phyloP scores from a whole-genome alignment of 2,329 filamentous ascomycete species.

The Geosmithia morbida region DNA sequence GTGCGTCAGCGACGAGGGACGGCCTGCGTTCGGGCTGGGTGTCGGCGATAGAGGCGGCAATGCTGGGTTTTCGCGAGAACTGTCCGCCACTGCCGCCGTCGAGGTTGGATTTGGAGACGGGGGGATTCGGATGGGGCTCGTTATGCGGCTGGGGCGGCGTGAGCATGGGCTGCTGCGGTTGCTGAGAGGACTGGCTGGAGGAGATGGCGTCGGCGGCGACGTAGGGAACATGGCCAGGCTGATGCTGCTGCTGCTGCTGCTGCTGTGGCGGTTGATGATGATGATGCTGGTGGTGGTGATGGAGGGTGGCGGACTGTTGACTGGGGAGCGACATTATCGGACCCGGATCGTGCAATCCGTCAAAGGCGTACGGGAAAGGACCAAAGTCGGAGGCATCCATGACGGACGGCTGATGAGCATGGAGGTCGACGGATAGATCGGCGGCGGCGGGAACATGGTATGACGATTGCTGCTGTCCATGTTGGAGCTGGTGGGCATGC shows the following conservation, averaged over 20 bases:
- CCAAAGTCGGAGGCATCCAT: slow-evolving; percentile 34
- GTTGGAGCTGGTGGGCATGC: slow-evolving; percentile 1
- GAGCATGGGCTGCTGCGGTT: slow-evolving; percentile 1
- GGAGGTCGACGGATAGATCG: background rate
- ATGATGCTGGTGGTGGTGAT: background rate
- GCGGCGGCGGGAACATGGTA: background rate
- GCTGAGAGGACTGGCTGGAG: background rate
- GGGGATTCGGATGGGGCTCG: background rate
- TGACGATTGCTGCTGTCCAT: slow-evolving; percentile 1
- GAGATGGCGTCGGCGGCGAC: background rate
- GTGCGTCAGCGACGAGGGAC: slow-evolving; percentile 25
- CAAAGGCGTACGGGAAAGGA: slow-evolving; percentile 38
- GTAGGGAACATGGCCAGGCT: background rate
- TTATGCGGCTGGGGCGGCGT: background rate
- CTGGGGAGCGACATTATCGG: slow-evolving; percentile 13
- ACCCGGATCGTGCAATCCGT: slow-evolving; percentile 15
- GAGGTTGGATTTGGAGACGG: slow-evolving; percentile 5
- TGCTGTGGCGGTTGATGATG: background rate
- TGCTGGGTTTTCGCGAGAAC: slow-evolving; percentile 8
- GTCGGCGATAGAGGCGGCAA: slow-evolving; percentile 29
- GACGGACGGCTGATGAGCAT: slow-evolving; percentile 8
- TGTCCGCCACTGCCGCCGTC: slow-evolving; percentile 8
- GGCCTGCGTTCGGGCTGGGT: slow-evolving; percentile 11
- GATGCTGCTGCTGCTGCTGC: background rate
- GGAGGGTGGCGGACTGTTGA: slow-evolving; percentile 11